phyloP scores from a whole-genome alignment of 2,329 filamentous ascomycete genomes.

The Claviceps arundinis region DNA sequence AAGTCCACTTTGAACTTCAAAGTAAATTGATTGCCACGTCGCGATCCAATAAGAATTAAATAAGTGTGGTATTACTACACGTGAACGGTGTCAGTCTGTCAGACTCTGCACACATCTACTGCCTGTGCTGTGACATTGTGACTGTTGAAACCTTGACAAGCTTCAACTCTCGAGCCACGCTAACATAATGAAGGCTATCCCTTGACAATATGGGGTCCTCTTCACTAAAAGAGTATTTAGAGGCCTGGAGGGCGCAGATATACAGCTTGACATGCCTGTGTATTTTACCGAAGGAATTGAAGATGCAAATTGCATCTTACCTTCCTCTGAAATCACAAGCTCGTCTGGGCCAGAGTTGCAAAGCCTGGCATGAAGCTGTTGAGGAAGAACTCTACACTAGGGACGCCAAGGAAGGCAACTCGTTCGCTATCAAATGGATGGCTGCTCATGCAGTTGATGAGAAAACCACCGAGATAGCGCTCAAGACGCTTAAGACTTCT shows the following conservation, averaged over 20 bases:
- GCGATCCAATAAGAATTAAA: no score
- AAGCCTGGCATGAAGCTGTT: neutral
- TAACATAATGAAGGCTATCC: no score
- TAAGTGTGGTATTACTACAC: no score
- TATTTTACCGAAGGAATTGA: neutral
- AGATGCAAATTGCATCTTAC: neutral
- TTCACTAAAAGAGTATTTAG: neutral
- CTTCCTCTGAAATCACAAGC: neutral
- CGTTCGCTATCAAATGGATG: slow-evolving; percentile 2
- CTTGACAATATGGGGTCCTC: no score
- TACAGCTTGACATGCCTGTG: neutral
- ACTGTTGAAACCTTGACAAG: no score
- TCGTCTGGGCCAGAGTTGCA: neutral
- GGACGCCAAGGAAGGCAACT: slow-evolving; percentile 1
- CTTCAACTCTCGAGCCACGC: no score
- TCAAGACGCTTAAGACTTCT: neutral
- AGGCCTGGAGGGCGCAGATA: neutral
- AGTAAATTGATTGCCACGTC: no score
- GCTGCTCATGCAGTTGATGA: neutral
- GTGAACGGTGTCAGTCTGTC: no score
- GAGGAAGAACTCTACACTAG: neutral
- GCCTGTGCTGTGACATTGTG: no score
- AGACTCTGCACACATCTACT: no score
- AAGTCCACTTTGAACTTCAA: no score
- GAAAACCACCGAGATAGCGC: neutral